Evolutionary conservation across 805 yeast genomes (phyloP).

Genomic region (Vanderwaltozyma yarrowii): DNA sequence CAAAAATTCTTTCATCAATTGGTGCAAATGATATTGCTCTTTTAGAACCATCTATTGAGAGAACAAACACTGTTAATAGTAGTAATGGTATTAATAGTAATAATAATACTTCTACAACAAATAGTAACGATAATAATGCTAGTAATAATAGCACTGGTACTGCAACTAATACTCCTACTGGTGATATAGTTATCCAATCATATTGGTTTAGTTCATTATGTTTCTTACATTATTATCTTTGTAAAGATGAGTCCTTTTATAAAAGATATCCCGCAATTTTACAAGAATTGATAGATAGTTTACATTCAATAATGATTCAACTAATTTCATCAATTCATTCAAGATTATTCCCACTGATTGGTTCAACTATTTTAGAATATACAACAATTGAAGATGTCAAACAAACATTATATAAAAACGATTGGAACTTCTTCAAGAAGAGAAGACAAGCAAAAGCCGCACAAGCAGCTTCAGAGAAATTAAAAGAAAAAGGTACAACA

Average conservation of each 20-base stretch:
- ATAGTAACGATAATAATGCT: slow-evolving; percentile 3
- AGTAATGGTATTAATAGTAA: slow-evolving; percentile 7
- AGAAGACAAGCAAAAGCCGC: slow-evolving; percentile 26
- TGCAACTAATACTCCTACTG: slow-evolving; percentile 18
- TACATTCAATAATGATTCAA: slow-evolving; percentile 56
- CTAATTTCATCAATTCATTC: slow-evolving; percentile 56
- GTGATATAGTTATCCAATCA: slow-evolving; percentile 61
- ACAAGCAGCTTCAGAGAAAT: slow-evolving; percentile 7
- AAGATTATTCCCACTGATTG: slow-evolving; percentile 46
- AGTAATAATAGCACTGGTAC: neutral
- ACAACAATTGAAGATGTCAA: slow-evolving; percentile 76
- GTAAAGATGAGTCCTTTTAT: slow-evolving; percentile 54
- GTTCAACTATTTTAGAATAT: slow-evolving; percentile 61
- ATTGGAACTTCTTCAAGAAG: slow-evolving; percentile 49
- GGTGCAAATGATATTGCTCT: neutral
- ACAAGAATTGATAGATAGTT: slow-evolving; percentile 45
- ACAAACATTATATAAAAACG: slow-evolving; percentile 64
- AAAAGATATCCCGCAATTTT: slow-evolving; percentile 44
- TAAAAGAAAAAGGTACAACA: slow-evolving; percentile 4
- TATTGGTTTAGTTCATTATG: slow-evolving; percentile 84
- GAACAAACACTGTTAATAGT: too few species aligned
- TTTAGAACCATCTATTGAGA: slow-evolving; percentile 20
- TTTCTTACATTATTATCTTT: slow-evolving; percentile 65
- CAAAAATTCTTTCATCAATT: slow-evolving; percentile 45
- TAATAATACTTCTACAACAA: neutral